phyloP scores from a whole-genome alignment of 2,329 filamentous ascomycete species.

The Nothomitra cinnamomea region DNA sequence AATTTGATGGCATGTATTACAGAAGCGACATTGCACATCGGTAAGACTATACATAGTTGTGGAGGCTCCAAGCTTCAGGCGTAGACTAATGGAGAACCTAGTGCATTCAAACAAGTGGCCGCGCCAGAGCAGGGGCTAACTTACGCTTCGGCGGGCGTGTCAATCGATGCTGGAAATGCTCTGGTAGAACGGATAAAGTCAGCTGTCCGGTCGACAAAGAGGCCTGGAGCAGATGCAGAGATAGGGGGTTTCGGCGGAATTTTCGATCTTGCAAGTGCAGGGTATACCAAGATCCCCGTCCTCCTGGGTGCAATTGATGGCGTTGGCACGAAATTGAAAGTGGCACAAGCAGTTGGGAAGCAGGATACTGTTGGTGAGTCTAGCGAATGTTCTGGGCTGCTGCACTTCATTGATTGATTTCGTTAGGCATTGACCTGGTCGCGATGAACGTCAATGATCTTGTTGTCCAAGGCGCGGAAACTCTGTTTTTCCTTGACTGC shows the following conservation, averaged over 20 bases:
- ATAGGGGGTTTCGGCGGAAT: slow-evolving; percentile 93
- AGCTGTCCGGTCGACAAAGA: slow-evolving; percentile 68
- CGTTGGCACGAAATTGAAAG: slow-evolving; percentile 91
- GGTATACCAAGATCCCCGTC: slow-evolving; percentile 58
- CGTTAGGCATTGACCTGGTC: slow-evolving; percentile 64
- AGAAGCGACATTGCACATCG: slow-evolving; percentile 83
- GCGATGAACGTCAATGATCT: slow-evolving; percentile 99
- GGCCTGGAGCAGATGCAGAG: slow-evolving; percentile 76
- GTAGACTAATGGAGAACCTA: background rate
- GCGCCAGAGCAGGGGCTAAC: slow-evolving; percentile 43
- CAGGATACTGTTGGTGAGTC: slow-evolving; percentile 62
- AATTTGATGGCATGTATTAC: slow-evolving; percentile 81
- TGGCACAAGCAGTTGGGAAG: slow-evolving; percentile 76
- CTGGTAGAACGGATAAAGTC: slow-evolving; percentile 86
- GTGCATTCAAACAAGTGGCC: slow-evolving; percentile 3
- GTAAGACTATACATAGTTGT: slow-evolving; percentile 15
- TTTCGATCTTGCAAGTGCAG: slow-evolving; percentile 59
- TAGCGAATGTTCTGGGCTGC: background rate
- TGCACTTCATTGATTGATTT: background rate
- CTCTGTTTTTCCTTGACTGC: slow-evolving; percentile 94
- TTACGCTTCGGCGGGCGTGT: slow-evolving; percentile 85
- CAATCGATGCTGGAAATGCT: slow-evolving; percentile 83
- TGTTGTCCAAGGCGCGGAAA: slow-evolving; percentile 86
- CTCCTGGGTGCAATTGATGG: slow-evolving; percentile 92
- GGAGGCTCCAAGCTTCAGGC: background rate